A percentile compares a stretch with the other conserved stretches of the same genome.
Conservation (phyloP, 495 filamentous ascomycete genomes). For the Daldinia bambusicola region DNA sequence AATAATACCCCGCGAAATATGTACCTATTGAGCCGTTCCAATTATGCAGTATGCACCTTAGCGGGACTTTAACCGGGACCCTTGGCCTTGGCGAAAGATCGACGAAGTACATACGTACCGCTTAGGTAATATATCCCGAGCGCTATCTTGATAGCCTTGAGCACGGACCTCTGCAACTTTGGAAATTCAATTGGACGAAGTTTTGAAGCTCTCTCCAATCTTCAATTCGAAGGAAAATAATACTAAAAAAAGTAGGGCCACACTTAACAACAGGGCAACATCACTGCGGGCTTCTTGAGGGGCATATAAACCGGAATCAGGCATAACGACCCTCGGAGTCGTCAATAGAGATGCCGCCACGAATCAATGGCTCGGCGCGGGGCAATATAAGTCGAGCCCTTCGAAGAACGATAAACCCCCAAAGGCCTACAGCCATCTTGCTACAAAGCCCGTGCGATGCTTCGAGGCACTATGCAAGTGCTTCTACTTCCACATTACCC, state of each 20-base stretch:
- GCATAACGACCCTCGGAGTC: neutral
- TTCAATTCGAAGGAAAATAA: conserved; percentile 16
- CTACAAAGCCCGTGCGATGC: conserved; percentile 34
- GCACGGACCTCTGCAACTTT: conserved; percentile 22
- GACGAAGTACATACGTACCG: neutral
- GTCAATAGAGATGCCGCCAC: conserved; percentile 35
- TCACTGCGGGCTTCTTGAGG: neutral
- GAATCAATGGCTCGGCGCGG: conserved; percentile 42
- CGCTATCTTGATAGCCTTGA: neutral
- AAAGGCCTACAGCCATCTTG: conserved; percentile 28
- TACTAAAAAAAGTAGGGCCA: neutral
- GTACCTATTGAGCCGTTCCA: conserved; percentile 1
- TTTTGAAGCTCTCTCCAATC: conserved; percentile 37
- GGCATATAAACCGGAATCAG: neutral
- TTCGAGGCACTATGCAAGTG: conserved; percentile 52
- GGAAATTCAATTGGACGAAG: conserved; percentile 33
- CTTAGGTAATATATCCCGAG: neutral
- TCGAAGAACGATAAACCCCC: conserved; percentile 31
- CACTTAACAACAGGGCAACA: neutral
- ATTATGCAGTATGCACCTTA: conserved; percentile 9
- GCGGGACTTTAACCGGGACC: conserved; percentile 17
- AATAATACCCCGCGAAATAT: conserved; percentile 15
- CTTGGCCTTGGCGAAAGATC: neutral
- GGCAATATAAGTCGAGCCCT: conserved; percentile 40
- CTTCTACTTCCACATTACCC: conserved; percentile 54